phyloP scores from a whole-genome alignment of 2,329 filamentous ascomycete genomes.

The Blastomyces parvus region DNA sequence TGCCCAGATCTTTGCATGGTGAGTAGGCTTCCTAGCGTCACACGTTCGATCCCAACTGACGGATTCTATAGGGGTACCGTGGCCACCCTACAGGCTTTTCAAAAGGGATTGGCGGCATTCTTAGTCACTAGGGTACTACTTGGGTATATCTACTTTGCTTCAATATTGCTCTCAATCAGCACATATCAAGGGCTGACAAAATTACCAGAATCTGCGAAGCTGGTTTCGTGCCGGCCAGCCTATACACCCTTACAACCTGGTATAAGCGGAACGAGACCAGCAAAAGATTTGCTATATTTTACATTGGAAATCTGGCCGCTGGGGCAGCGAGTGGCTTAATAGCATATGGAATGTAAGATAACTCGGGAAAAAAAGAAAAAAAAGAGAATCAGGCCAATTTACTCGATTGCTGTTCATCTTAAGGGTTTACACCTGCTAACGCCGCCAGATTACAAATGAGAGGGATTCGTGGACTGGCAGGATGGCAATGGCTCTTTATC shows the following conservation, averaged over 20 bases:
- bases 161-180: neutral
- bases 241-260: constrained; percentile 44
- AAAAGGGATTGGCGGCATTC: constrained; percentile 36
- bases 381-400: neutral
- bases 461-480: constrained; percentile 36
- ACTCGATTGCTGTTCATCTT: neutral
- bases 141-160: constrained; percentile 20
- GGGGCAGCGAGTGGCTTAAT: constrained; percentile 26
- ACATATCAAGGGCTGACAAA: neutral
- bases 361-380: neutral
- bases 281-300: constrained; percentile 45
- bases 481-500: constrained; percentile 47
- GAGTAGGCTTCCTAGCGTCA: neutral
- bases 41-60: neutral
- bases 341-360: constrained; percentile 20
- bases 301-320: constrained; percentile 43
- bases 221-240: constrained; percentile 43
- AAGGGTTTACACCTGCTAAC: neutral
- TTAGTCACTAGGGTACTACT: constrained; percentile 41
- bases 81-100: constrained; percentile 43
- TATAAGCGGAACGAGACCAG: constrained; percentile 42
- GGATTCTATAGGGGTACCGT: constrained; percentile 31
- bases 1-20: constrained; percentile 39
- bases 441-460: constrained; percentile 42
- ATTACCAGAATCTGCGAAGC: constrained; percentile 35